Evolutionary conservation across 139 green algal genomes (phyloP).

Genomic region (Tetraselmis striata): DNA sequence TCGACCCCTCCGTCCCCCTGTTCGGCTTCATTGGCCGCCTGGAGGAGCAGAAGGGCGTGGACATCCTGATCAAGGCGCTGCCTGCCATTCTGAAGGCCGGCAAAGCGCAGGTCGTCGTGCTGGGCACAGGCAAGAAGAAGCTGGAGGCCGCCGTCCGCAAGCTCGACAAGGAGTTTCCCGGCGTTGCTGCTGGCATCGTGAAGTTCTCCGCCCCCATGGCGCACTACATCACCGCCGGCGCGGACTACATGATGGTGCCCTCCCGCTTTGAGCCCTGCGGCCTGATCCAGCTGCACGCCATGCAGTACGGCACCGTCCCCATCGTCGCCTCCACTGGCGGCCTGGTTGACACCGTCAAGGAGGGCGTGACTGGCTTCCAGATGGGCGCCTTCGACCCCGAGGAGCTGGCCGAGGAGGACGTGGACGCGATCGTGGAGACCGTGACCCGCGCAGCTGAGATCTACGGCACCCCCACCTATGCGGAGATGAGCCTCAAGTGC

Average conservation of each 20-base stretch:
- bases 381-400: conserved; percentile 82
- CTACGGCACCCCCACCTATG: conserved; percentile 70
- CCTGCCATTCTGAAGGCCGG: conserved; percentile 59
- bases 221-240: conserved; percentile 86
- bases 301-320: conserved; percentile 88
- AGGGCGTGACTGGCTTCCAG: conserved; percentile 97
- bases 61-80: conserved; percentile 89
- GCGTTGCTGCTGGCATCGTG: conserved; percentile 73
- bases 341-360: conserved; percentile 97
- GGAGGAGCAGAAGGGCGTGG: conserved; percentile 98
- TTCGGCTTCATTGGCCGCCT: conserved; percentile 91
- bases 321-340: conserved; percentile 91
- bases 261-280: conserved; percentile 97
- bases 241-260: conserved; percentile 96
- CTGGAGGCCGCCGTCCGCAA: conserved; percentile 72
- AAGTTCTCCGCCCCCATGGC: conserved; percentile 88
- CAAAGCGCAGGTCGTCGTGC: conserved; percentile 69
- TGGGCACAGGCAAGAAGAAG: conserved; percentile 94
- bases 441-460: conserved; percentile 40
- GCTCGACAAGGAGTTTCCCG: conserved; percentile 55
- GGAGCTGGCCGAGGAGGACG: conserved; percentile 63
- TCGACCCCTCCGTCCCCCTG: conserved; percentile 73
- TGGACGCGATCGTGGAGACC: conserved; percentile 64
- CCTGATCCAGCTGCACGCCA: conserved; percentile 91
- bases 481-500: conserved; percentile 78